A percentile compares a stretch with the other conserved stretches of the same genome.
Conservation (phyloP, 2,329 filamentous ascomycete genomes). For the Dactylellina drechsleri region DNA sequence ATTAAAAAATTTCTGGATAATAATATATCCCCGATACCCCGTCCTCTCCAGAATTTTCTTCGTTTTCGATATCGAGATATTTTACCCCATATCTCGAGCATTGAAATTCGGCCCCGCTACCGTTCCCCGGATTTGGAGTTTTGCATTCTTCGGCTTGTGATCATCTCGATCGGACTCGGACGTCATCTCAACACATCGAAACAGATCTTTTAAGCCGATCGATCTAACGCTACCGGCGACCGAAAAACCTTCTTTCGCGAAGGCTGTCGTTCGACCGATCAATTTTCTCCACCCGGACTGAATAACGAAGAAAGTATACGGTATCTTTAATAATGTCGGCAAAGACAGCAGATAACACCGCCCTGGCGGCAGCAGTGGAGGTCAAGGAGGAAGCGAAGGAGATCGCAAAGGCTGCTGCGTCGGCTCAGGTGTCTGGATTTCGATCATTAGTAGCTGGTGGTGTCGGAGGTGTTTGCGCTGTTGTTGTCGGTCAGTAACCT, state of each 20-base stretch:
- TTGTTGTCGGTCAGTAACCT: slow-evolving; percentile 72
- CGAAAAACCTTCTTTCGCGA: slow-evolving; percentile 2
- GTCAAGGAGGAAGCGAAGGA: slow-evolving; percentile 53
- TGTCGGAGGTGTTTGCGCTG: slow-evolving; percentile 92
- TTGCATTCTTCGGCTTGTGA: slow-evolving; percentile 36
- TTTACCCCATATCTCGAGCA: slow-evolving; percentile 1
- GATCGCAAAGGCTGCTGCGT: slow-evolving; percentile 45
- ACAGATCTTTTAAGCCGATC: slow-evolving; percentile 32
- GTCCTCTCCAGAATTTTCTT: slow-evolving; percentile 5
- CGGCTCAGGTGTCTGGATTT: slow-evolving; percentile 68
- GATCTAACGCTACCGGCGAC: neutral
- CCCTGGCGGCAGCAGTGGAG: slow-evolving; percentile 28
- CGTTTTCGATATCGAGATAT: slow-evolving; percentile 22
- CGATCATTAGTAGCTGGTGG: slow-evolving; percentile 89
- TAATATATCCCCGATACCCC: slow-evolving; percentile 30
- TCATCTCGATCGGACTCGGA: slow-evolving; percentile 34
- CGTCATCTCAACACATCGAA: slow-evolving; percentile 40
- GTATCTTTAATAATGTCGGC: slow-evolving; percentile 11
- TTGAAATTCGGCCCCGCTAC: slow-evolving; percentile 2
- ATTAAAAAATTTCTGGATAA: slow-evolving; percentile 10
- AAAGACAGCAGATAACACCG: slow-evolving; percentile 27
- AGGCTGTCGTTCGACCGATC: neutral
- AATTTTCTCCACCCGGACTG: neutral
- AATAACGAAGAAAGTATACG: neutral
- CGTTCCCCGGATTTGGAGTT: slow-evolving; percentile 22